Evolutionary conservation across 805 yeast genomes (phyloP), one percentile per base, ranked within the genome.

Genomic region (Sugiyamaella lignohabitans): DNA sequence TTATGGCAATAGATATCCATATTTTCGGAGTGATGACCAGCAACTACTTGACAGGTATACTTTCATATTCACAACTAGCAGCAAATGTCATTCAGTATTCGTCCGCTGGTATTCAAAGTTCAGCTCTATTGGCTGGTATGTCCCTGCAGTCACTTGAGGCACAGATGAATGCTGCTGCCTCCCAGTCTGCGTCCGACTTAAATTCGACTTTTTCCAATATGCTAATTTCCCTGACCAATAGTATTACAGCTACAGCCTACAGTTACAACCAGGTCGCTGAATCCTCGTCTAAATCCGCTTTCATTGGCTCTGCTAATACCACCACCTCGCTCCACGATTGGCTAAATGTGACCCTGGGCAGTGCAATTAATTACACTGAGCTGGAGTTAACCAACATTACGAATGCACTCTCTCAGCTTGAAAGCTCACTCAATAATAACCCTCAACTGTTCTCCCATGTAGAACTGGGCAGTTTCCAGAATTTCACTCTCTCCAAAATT

Each of bases 151-250:
- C 21, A 37, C 18, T 40, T 41, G 24, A 43, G 43, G 19, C 24
- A 4, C 34, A 38, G 5, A 37, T 46, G 16, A 17, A 19, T 10
- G 48, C 45, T 18, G 36, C 40, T 19, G 40, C 35, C 47, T 29
- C 40, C n/a, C 51, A 50, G 39, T 41, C 45, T 17, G 18, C 46
- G 8, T 40, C 46, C 3, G 41, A 42, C 19, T 20, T 53, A 24
- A 53, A 53, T 24, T 39, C 50, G 5, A 38, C 51, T 4, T 30
- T 54, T 3, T 29, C 21, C 39, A 52, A 54, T 38, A 22, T 44
- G 3, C 43, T 38, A 22, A 16, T 36, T 3, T 35, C 43, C 3
- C n/a, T 44, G 3, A 20, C 14, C 17, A 19, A 34, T 11, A 52
- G 46, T 21, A 40, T 48, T 14, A 32, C 39, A 3, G 20, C 45